Base-by-base conservation (phyloP, 805 yeast species). In the Vanderwaltozyma verrucispora region DNA sequence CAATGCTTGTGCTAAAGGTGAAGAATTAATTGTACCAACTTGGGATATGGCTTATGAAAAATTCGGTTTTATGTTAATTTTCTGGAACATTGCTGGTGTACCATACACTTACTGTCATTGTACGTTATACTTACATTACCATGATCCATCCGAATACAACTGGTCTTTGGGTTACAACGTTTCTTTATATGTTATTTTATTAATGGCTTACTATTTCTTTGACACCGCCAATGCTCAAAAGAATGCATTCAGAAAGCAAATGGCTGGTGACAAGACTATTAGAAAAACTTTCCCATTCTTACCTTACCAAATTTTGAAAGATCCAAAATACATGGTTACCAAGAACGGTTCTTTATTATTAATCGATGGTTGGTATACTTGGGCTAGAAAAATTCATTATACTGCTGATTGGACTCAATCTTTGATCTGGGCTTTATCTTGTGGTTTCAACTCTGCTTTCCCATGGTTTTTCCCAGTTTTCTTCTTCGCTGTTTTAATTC, bases 41-140 rank as follows among this genome's bases (percentile, higher is more conserved):
- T 92, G 98, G 97, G 98, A 92, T 62, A 89, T 92, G 96, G 96
- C 95, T 24, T 92, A 92, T 63, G 98, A 92, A 63, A 92, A 92
- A 65, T 92, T 92, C 53, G 98, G 98, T n/a, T 92, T 92, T 70
- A 88, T 92, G 97, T 74, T 92, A 48, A 77, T 88, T 51, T 92
- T 92, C 71, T 92, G 98, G 98, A 92, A 92, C 67, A 86, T 92
- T 60, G 96, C 96, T 24, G 98, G 98, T 53, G 98, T 92, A 30
- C 98, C 98, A 34, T 92, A 79, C 76, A 89, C 97, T 30, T 92
- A 92, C 68, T 86, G 96, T 63, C 96, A 87, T 57, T 80, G 94
- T 61, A 84, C 95, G 10, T 69, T 92, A 52, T 92, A 65, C 68
- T 65, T 92, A 52, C 78, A 77, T 48, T 77, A 77, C 65, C 95